Base-by-base conservation (phyloP, 306 rosid genomes). In the Cotoneaster glaucophyllus region DNA sequence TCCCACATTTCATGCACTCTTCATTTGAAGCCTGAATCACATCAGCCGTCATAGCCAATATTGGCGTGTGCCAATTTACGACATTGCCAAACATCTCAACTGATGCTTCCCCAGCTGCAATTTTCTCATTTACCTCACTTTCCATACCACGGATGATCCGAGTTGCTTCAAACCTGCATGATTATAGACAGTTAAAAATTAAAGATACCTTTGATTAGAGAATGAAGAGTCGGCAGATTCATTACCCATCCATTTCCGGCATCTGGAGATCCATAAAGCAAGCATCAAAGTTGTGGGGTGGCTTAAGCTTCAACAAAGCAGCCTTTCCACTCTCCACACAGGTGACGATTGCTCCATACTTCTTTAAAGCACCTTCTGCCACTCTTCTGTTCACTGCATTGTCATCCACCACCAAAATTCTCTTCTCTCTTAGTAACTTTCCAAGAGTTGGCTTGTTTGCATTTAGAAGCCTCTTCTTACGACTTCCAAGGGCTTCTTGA, bases 211-310 rank as follows among this genome's bases (percentile, higher is more conserved):
- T 45, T 48, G 73, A 34, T 66, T 11, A 67, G 43, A 66, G 54
- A 62, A n/a, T 28, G 54, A 17, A 59, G 73, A 78, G 65, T n/a
- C 57, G 19, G 74, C 43, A 73, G 79, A 80, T 67, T 61, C 74
- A 54, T 85, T 95, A 95, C 98, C 98, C 98, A n/a, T 95, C 93
- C 97, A 95, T 95, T 87, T 90, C 96, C 29, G 97, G 98, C 98
- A 95, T 95, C 76, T 90, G 98, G 87, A 95, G 96, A 88, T 95
- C 98, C 98, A 95, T 95, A 89, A 95, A 95, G 83, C 98, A 95
- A 63, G 93, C 97, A 77, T 89, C 85, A 57, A 92, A 90, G 78
- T 31, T 69, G 80, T 95, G 98, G 2, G 98, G 98, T 64, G 88
- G 97, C 71, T 85, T 73, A 48, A 95, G 96, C 87, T 76, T 69